Evolutionary conservation across 2,329 filamentous ascomycete species (phyloP).

Genomic region (Aphanoascus verrucosus): DNA sequence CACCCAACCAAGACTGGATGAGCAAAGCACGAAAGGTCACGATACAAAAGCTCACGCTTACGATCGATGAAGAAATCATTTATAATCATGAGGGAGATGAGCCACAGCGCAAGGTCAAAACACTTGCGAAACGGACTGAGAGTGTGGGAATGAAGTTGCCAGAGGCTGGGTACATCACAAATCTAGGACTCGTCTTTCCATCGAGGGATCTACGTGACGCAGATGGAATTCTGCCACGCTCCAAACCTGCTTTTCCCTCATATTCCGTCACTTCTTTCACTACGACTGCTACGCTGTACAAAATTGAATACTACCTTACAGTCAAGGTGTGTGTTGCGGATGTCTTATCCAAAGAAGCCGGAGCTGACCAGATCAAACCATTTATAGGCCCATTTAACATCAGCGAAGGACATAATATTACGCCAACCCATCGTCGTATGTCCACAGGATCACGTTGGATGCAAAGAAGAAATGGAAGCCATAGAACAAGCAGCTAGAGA

Average conservation of each 20-base stretch:
- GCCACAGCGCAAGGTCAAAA: slow-evolving; percentile 79
- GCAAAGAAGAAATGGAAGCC: slow-evolving; percentile 97
- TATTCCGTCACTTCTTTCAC: slow-evolving; percentile 87
- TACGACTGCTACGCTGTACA: slow-evolving; percentile 86
- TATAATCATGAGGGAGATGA: slow-evolving; percentile 97
- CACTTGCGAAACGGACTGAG: slow-evolving; percentile 73
- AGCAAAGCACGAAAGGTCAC: slow-evolving; percentile 83
- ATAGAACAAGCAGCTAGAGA: slow-evolving; percentile 95
- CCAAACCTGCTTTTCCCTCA: slow-evolving; percentile 76
- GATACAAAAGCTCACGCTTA: slow-evolving; percentile 85
- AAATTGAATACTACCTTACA: slow-evolving; percentile 92
- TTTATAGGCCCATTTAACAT: slow-evolving; percentile 69
- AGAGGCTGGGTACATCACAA: slow-evolving; percentile 84
- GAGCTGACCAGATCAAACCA: neutral
- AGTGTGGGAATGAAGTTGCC: slow-evolving; percentile 73
- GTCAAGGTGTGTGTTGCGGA: slow-evolving; percentile 66
- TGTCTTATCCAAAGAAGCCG: neutral
- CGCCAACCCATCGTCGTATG: slow-evolving; percentile 93
- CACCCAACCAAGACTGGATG: slow-evolving; percentile 85
- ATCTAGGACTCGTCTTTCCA: slow-evolving; percentile 81
- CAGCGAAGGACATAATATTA: slow-evolving; percentile 75
- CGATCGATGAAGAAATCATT: slow-evolving; percentile 96
- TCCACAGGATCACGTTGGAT: slow-evolving; percentile 85
- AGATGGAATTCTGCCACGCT: slow-evolving; percentile 76
- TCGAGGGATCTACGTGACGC: slow-evolving; percentile 76